Percentiles rank a stretch among this genome's conserved stretches.
Evolutionary conservation across 768 basidiomycete genomes (phyloP).

Genomic region (Suillus alpinus): DNA sequence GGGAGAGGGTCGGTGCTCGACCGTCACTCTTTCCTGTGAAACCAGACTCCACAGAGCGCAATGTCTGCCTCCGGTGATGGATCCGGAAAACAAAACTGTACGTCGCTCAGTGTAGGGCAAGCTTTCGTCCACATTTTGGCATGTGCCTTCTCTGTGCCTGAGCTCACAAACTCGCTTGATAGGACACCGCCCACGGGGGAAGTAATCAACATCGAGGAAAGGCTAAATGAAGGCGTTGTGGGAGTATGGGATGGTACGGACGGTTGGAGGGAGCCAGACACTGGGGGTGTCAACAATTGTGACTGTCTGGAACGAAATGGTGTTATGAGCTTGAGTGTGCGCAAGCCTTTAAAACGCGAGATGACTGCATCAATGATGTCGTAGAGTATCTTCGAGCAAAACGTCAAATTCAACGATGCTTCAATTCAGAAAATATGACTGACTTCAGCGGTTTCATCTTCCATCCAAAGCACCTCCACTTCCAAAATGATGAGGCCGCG

Average conservation of each 20-base stretch:
- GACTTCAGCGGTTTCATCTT: slow-evolving; percentile 28
- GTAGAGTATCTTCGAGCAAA: slow-evolving; percentile 21
- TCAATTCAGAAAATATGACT: background rate
- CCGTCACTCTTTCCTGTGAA: slow-evolving; percentile 17
- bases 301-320: slow-evolving; percentile 28
- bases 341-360: slow-evolving; percentile 28
- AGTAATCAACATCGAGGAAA: background rate
- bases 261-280: slow-evolving; percentile 3
- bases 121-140: slow-evolving; percentile 28
- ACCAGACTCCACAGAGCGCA: slow-evolving; percentile 31
- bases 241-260: slow-evolving; percentile 9
- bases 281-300: background rate
- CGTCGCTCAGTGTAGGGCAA: slow-evolving; percentile 24
- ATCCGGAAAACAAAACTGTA: slow-evolving; percentile 30
- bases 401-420: background rate
- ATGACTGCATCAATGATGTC: slow-evolving; percentile 29
- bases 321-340: slow-evolving; percentile 28
- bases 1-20: background rate
- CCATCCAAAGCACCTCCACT: slow-evolving; percentile 27
- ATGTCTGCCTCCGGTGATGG: slow-evolving; percentile 23
- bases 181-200: background rate
- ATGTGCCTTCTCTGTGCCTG: slow-evolving; percentile 22
- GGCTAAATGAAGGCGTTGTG: background rate
- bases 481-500: slow-evolving; percentile 21
- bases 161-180: slow-evolving; percentile 28